Conservation (phyloP, 768 basidiomycete species). For the Boletus edulis region DNA sequence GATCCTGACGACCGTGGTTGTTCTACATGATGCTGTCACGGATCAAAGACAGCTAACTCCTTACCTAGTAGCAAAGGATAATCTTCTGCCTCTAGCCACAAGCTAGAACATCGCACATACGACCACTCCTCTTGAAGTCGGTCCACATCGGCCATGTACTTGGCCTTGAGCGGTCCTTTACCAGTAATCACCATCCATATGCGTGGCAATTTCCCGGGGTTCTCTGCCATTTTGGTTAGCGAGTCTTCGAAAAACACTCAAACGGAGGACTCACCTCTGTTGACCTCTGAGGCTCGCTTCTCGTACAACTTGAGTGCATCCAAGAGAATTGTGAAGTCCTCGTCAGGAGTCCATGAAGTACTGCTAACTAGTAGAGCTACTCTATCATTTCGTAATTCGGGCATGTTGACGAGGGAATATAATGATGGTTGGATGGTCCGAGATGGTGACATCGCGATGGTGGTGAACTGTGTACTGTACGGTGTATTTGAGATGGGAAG, state of each 20-base stretch:
- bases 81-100: slow-evolving; percentile 89
- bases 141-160: slow-evolving; percentile 72
- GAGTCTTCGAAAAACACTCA: not conserved
- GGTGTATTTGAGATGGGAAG: slow-evolving; percentile 50
- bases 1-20: slow-evolving; percentile 51
- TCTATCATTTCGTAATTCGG: slow-evolving; percentile 62
- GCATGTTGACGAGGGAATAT: slow-evolving; percentile 30
- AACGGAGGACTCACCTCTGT: slow-evolving; percentile 8
- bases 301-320: slow-evolving; percentile 75
- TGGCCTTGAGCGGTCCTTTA: slow-evolving; percentile 73
- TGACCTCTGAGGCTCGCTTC: slow-evolving; percentile 40
- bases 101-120: slow-evolving; percentile 73
- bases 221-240: slow-evolving; percentile 8
- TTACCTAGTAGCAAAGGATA: slow-evolving; percentile 85
- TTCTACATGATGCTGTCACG: not conserved
- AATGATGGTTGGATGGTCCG: slow-evolving; percentile 21
- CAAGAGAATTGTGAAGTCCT: slow-evolving; percentile 86
- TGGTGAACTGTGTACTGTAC: slow-evolving; percentile 65
- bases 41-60: slow-evolving; percentile 6
- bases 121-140: slow-evolving; percentile 62
- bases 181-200: slow-evolving; percentile 86
- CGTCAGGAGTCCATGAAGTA: slow-evolving; percentile 97
- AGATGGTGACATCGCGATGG: slow-evolving; percentile 26
- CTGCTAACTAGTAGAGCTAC: slow-evolving; percentile 88
- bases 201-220: slow-evolving; percentile 54